These are phyloP conservation scores for Lepidium aucheri DNA, from an alignment of 345 rosid species.

Conservation along the genomic window DNA sequence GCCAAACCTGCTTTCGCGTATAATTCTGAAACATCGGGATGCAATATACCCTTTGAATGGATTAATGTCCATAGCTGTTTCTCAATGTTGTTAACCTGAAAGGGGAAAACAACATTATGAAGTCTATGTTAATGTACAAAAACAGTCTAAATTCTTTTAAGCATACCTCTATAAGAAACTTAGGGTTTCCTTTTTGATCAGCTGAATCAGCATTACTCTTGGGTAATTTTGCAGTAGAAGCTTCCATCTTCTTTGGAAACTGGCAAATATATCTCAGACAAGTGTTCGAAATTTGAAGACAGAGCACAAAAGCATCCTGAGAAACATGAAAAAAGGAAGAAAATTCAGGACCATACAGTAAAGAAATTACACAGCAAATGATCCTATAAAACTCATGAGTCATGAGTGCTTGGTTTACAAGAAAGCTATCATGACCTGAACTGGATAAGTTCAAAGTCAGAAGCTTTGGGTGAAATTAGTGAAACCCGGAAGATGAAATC, in stretches of 20 bases:
- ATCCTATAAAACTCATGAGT: not conserved
- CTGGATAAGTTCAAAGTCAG: not conserved
- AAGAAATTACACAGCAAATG: not conserved
- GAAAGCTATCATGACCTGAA: conserved; percentile 4
- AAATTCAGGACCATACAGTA: not conserved
- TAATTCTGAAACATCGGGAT: conserved; percentile 45
- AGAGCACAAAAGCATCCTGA: conserved; percentile 7
- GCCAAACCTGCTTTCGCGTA: conserved; percentile 55
- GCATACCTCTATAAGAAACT: conserved; percentile 47
- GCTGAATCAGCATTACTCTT: conserved; percentile 14
- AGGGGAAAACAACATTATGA: not conserved
- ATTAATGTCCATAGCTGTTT: conserved; percentile 58
- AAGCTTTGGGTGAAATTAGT: not conserved
- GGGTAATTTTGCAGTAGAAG: not conserved
- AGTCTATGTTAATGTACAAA: not conserved
- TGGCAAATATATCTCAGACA: not conserved
- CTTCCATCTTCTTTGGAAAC: conserved; percentile 14
- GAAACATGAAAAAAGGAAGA: not conserved
- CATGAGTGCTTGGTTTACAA: conserved; percentile 10
- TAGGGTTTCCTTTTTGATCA: conserved; percentile 39
- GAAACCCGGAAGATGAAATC: conserved; percentile 15
- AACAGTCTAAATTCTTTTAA: not conserved
- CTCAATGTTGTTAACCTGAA: conserved; percentile 56
- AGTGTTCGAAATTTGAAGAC: not conserved
- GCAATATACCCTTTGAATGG: conserved; percentile 42